Percentiles rank a stretch among this genome's conserved stretches.
Conservation (phyloP, 805 yeast genomes). For the Yamadazyma takamatsuzukensis region DNA sequence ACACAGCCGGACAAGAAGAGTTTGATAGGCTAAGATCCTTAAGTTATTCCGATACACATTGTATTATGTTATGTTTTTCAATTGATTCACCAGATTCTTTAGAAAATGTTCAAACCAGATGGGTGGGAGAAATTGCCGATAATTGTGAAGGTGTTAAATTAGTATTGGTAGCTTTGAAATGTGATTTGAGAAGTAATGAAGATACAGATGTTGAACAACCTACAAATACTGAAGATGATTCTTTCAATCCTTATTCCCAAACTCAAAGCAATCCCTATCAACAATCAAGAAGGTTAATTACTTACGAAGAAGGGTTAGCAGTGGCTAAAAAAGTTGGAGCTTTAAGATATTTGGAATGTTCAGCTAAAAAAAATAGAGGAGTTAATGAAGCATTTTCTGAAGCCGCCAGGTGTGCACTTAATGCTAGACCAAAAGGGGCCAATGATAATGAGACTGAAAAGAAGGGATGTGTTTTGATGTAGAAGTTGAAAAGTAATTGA, state of each 20-base stretch:
- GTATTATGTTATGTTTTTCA: slow-evolving; percentile 93
- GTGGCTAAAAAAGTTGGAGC: slow-evolving; percentile 95
- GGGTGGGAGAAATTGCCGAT: slow-evolving; percentile 97
- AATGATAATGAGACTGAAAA: slow-evolving; percentile 43
- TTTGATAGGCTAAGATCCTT: slow-evolving; percentile 90
- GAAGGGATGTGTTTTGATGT: slow-evolving; percentile 39
- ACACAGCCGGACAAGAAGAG: slow-evolving; percentile 99
- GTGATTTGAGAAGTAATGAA: slow-evolving; percentile 79
- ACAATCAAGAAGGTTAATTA: slow-evolving; percentile 53
- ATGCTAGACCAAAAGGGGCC: slow-evolving; percentile 76
- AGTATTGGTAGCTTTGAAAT: slow-evolving; percentile 89
- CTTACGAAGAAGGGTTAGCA: slow-evolving; percentile 89
- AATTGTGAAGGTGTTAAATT: slow-evolving; percentile 96
- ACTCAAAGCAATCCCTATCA: slow-evolving; percentile 25
- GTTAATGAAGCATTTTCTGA: slow-evolving; percentile 99
- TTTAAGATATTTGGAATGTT: slow-evolving; percentile 89
- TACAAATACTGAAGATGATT: slow-evolving; percentile 21
- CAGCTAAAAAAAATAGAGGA: slow-evolving; percentile 94
- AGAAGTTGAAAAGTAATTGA: slow-evolving; percentile 5
- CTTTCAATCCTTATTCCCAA: slow-evolving; percentile 29
- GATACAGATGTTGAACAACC: slow-evolving; percentile 39
- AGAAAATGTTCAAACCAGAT: slow-evolving; percentile 90
- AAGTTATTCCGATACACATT: slow-evolving; percentile 92
- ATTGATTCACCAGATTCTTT: slow-evolving; percentile 92
- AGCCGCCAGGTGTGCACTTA: slow-evolving; percentile 94